Conservation (phyloP, 2,329 filamentous ascomycete genomes). For the Mollisia scopiformis region DNA sequence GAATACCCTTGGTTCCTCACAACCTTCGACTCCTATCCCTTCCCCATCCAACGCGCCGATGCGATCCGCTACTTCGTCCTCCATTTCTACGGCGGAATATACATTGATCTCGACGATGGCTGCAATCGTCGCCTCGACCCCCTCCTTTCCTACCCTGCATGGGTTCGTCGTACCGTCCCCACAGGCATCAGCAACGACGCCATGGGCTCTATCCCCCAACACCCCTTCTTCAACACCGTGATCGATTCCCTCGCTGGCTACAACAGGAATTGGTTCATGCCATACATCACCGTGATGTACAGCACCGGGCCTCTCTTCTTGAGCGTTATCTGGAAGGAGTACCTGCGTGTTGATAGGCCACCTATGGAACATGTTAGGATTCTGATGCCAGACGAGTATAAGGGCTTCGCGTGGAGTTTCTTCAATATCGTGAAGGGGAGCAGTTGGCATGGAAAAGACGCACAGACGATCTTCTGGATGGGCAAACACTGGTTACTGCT, state of each 20-base stretch:
- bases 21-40: conserved; percentile 74
- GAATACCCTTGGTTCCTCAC: conserved; percentile 80
- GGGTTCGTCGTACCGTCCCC: conserved; percentile 71
- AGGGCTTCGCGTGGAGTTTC: conserved; percentile 70
- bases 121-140: conserved; percentile 52
- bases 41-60: conserved; percentile 78
- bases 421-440: conserved; percentile 56
- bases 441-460: conserved; percentile 51
- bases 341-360: conserved; percentile 55
- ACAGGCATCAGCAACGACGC: conserved; percentile 83
- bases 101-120: conserved; percentile 72
- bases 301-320: conserved; percentile 77
- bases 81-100: conserved; percentile 76
- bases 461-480: conserved; percentile 52
- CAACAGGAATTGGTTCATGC: conserved; percentile 63
- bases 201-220: conserved; percentile 73
- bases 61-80: conserved; percentile 81
- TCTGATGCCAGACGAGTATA: conserved; percentile 72
- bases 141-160: conserved; percentile 69
- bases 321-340: conserved; percentile 76
- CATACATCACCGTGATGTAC: conserved; percentile 80
- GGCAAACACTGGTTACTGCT: conserved; percentile 44
- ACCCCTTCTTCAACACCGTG: conserved; percentile 74
- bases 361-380: conserved; percentile 62
- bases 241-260: conserved; percentile 70